phyloP scores from a whole-genome alignment of 2,329 filamentous ascomycete genomes.

The Penicillium capsulatum region DNA sequence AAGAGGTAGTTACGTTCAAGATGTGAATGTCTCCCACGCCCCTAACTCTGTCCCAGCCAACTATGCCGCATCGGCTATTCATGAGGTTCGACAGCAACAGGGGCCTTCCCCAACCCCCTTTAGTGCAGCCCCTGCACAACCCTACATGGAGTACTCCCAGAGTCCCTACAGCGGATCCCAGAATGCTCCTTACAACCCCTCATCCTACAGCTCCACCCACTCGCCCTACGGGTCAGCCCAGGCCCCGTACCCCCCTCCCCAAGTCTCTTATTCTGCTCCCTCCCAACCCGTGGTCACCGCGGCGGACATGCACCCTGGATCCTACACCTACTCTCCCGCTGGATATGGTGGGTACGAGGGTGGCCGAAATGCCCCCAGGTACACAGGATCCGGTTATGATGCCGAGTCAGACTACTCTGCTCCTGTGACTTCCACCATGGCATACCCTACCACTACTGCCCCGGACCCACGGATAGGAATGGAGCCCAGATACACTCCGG shows the following conservation, averaged over 20 bases:
- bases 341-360: slow-evolving; percentile 35
- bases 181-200: slow-evolving; percentile 32
- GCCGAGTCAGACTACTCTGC: slow-evolving; percentile 39
- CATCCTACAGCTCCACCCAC: slow-evolving; percentile 33
- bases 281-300: slow-evolving; percentile 38
- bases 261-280: slow-evolving; percentile 33
- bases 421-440: slow-evolving; percentile 39
- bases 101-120: slow-evolving; percentile 38
- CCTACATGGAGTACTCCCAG: slow-evolving; percentile 37
- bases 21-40: slow-evolving; percentile 33
- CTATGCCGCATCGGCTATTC: slow-evolving; percentile 36
- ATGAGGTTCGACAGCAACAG: slow-evolving; percentile 37
- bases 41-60: slow-evolving; percentile 38
- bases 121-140: slow-evolving; percentile 31
- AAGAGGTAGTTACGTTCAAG: slow-evolving; percentile 42
- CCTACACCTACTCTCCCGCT: slow-evolving; percentile 38
- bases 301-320: slow-evolving; percentile 36
- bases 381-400: slow-evolving; percentile 42
- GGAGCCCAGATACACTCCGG: slow-evolving; percentile 43
- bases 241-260: slow-evolving; percentile 34
- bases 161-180: slow-evolving; percentile 31
- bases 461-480: slow-evolving; percentile 42
- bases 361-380: slow-evolving; percentile 41
- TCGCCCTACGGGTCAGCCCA: slow-evolving; percentile 35
- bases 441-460: slow-evolving; percentile 40